Evolutionary conservation across 495 filamentous ascomycete species (phyloP).

Genomic region (Penicillium coprophilum): DNA sequence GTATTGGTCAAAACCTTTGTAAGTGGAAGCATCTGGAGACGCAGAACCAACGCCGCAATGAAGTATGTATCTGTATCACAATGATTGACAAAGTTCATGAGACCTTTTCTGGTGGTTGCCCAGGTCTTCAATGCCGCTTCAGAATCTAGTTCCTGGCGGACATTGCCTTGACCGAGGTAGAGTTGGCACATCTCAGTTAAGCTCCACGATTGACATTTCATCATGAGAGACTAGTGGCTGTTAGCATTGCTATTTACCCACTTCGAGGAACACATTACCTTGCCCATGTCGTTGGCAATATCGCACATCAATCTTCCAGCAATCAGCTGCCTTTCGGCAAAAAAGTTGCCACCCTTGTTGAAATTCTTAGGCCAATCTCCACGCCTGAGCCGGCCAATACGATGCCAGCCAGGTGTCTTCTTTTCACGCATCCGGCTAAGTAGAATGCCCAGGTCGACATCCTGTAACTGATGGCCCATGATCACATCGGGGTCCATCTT

Average conservation of each 20-base stretch:
- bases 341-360: conserved; percentile 84
- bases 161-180: conserved; percentile 68
- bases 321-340: conserved; percentile 85
- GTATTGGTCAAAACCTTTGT: conserved; percentile 95
- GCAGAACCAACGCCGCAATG: conserved; percentile 82
- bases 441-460: conserved; percentile 90
- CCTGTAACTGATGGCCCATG: conserved; percentile 93
- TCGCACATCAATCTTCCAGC: conserved; percentile 90
- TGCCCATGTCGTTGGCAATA: conserved; percentile 93
- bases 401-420: conserved; percentile 90
- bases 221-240: conserved; percentile 72
- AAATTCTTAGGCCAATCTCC: conserved; percentile 85
- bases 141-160: conserved; percentile 79
- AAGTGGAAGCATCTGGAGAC: conserved; percentile 86
- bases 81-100: conserved; percentile 90
- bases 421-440: conserved; percentile 83
- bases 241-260: conserved; percentile 27
- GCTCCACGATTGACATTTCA: conserved; percentile 96
- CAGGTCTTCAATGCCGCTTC: conserved; percentile 84
- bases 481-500: conserved; percentile 89
- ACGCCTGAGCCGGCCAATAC: conserved; percentile 82
- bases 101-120: conserved; percentile 77
- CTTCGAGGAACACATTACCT: conserved; percentile 45
- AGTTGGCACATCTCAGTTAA: conserved; percentile 95
- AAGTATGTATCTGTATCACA: conserved; percentile 95